Base-by-base conservation (phyloP, 2,329 filamentous ascomycete genomes). In the Paraphaeosphaeria sporulosa region DNA sequence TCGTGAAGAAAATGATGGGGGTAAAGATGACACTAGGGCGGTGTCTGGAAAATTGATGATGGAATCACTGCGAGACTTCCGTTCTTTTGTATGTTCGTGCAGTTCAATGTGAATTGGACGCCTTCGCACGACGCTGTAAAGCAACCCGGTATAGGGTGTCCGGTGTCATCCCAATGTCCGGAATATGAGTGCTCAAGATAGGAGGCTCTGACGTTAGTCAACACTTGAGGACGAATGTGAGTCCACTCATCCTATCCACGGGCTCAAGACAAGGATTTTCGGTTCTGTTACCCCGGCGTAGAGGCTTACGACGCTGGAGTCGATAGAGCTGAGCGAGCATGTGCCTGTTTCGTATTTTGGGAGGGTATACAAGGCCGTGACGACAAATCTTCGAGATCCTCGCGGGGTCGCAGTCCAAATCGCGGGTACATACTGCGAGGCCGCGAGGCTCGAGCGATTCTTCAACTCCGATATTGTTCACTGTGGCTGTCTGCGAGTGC, bases 11-110 rank as follows among this genome's bases (percentile, higher is more conserved):
- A 25, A 21, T 25, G 27, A 30, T 30, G 4, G 8, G 4, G 8
- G 4, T 4, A 4, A 8, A 30, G 27, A 30, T 4, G 27, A 30
- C 8, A 30, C 27, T 8, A 30, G 19, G 43, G 17, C 2, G 53
- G 42, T 23, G 48, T 23, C 21, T 52, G 36, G 53, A 30, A 38
- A 7, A n/a, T n/a, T 23, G 32, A 60, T 38, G 49, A 49, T 55
- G 40, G 51, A 55, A 55, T 32, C 40, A 43, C 4, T 12, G 43
- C 36, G 13, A 40, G 6, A n/a, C 21, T 9, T 42, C 44, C 21
- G 21, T 52, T 40, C 25, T 57, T 57, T 46, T 57, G n/a, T 30
- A 51, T 57, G n/a, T 10, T 25, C 10, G 17, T 3, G n/a, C 17
- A 15, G 38, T 12, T 13, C 47, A n/a, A 10, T 13, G 10, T 21